Percentiles rank a stretch among this genome's conserved stretches.
Conservation (phyloP, 2,329 filamentous ascomycete genomes). For the Aureobasidium sp. region DNA sequence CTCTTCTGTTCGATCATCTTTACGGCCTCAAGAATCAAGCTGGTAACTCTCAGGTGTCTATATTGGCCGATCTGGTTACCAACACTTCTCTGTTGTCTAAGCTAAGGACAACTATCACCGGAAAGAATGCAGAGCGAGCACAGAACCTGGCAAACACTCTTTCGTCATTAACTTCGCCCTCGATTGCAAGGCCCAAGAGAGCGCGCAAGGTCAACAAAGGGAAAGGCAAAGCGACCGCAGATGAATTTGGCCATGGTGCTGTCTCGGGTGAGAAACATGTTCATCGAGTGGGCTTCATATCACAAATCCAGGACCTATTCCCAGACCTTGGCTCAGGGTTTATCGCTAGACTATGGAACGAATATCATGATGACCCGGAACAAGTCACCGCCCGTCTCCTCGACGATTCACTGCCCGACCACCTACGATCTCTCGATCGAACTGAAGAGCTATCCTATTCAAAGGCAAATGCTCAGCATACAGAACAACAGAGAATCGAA, state of each 20-base stretch:
- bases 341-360: constrained; percentile 66
- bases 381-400: constrained; percentile 73
- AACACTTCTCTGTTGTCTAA: constrained; percentile 65
- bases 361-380: constrained; percentile 69
- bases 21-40: constrained; percentile 69
- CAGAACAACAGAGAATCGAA: constrained; percentile 20
- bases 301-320: constrained; percentile 89
- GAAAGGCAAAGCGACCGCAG: constrained; percentile 40
- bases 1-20: constrained; percentile 71
- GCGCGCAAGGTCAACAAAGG: constrained; percentile 56
- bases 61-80: constrained; percentile 76
- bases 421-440: constrained; percentile 56
- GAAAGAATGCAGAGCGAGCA: constrained; percentile 45
- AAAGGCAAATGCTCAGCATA: not conserved
- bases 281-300: constrained; percentile 75
- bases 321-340: constrained; percentile 79
- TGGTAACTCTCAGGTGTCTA: constrained; percentile 52
- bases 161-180: constrained; percentile 46
- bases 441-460: constrained; percentile 50
- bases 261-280: constrained; percentile 52
- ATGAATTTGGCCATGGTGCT: constrained; percentile 27
- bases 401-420: constrained; percentile 62
- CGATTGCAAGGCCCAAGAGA: constrained; percentile 43
- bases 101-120: constrained; percentile 46
- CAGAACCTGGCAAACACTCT: constrained; percentile 54